Percentiles rank a stretch among this genome's conserved stretches.
Conservation (phyloP, 768 basidiomycete genomes). For the Tricholoma furcatifolium region DNA sequence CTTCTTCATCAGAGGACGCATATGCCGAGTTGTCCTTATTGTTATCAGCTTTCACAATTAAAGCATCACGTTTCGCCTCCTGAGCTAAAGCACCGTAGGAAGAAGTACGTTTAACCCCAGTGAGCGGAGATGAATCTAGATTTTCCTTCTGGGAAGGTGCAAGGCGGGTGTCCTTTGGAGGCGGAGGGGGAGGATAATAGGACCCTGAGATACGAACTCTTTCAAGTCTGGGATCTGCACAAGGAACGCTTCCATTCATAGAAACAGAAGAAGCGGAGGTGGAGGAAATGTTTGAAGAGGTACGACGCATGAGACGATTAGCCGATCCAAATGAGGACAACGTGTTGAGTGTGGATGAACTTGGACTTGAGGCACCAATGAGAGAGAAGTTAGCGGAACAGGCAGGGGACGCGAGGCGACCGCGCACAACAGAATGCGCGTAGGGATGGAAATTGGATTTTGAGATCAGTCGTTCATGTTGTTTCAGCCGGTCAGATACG, state of each 20-base stretch:
- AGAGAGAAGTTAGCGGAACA: conserved; percentile 37
- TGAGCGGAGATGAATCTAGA: conserved; percentile 15
- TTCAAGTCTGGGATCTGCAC: conserved; percentile 50
- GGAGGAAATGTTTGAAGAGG: conserved; percentile 41
- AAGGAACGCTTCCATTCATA: conserved; percentile 31
- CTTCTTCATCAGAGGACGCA: conserved; percentile 76
- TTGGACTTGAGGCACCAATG: conserved; percentile 58
- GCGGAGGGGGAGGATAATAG: conserved; percentile 33
- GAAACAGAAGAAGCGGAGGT: conserved; percentile 44
- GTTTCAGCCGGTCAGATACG: conserved; percentile 67
- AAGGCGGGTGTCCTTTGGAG: conserved; percentile 29
- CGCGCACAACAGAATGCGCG: conserved; percentile 39
- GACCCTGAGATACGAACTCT: conserved; percentile 52
- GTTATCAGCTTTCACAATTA: conserved; percentile 19
- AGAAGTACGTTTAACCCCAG: conserved; percentile 55
- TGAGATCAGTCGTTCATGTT: conserved; percentile 53
- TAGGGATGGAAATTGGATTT: conserved; percentile 60
- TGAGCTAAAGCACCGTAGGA: conserved; percentile 49
- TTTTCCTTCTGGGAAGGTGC: conserved; percentile 16
- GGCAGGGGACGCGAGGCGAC: conserved; percentile 41
- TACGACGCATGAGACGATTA: conserved; percentile 41
- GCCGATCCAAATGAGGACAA: conserved; percentile 36
- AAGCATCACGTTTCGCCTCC: conserved; percentile 21
- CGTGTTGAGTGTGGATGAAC: conserved; percentile 61
- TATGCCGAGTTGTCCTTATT: conserved; percentile 35